A percentile compares a stretch with the other conserved stretches of the same genome.
Evolutionary conservation across 768 basidiomycete genomes (phyloP).

Genomic region (Lactarius akahatsu): DNA sequence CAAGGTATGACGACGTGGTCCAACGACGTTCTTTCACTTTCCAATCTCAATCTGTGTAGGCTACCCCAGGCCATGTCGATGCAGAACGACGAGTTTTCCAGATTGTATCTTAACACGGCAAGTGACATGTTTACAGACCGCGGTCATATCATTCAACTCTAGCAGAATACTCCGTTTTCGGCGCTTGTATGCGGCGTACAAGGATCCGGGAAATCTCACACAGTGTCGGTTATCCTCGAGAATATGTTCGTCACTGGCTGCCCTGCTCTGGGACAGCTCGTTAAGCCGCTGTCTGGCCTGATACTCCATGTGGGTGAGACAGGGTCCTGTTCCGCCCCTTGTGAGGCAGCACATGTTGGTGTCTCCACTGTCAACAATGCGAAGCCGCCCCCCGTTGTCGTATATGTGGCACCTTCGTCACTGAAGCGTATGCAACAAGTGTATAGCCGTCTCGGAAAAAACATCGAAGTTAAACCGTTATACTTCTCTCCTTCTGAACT

Average conservation of each 20-base stretch:
- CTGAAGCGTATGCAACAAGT: slow-evolving; percentile 58
- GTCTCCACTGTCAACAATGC: slow-evolving; percentile 30
- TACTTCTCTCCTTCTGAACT: slow-evolving; percentile 58
- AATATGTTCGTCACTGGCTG: slow-evolving; percentile 62
- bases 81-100: slow-evolving; percentile 29
- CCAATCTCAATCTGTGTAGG: slow-evolving; percentile 8
- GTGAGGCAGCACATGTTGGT: slow-evolving; percentile 58
- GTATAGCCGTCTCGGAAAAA: slow-evolving; percentile 44
- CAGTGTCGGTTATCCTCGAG: slow-evolving; percentile 65
- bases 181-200: slow-evolving; percentile 76
- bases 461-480: slow-evolving; percentile 54
- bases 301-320: slow-evolving; percentile 73
- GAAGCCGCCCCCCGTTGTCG: slow-evolving; percentile 39
- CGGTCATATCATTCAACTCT: neutral
- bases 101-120: slow-evolving; percentile 70
- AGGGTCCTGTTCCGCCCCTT: slow-evolving; percentile 54
- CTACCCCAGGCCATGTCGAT: neutral
- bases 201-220: slow-evolving; percentile 75
- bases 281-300: slow-evolving; percentile 58
- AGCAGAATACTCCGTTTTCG: slow-evolving; percentile 70
- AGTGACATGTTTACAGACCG: slow-evolving; percentile 24
- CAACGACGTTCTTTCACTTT: neutral
- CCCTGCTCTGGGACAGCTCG: slow-evolving; percentile 48
- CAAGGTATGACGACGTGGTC: slow-evolving; percentile 6
- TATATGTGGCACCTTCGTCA: slow-evolving; percentile 62